Evolutionary conservation across 2,329 filamentous ascomycete species (phyloP).

Genomic region (Cercospora canescens): DNA sequence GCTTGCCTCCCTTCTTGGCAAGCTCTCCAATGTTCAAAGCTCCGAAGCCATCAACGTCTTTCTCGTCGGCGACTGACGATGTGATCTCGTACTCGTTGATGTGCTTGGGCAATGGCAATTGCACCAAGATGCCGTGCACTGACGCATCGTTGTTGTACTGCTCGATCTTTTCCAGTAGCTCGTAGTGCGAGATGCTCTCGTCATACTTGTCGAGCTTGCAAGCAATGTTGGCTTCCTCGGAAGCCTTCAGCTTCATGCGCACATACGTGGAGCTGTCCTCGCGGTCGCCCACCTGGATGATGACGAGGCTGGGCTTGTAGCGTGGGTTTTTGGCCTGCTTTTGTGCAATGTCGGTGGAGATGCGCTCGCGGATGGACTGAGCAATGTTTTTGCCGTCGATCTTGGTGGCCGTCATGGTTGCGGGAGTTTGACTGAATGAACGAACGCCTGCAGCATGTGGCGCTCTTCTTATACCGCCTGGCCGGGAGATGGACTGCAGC

Average conservation of each 20-base stretch:
- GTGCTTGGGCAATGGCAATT: conserved; percentile 84
- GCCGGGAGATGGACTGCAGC: neutral
- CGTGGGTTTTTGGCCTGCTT: conserved; percentile 81
- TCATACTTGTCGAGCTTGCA: conserved; percentile 85
- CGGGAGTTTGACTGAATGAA: conserved; percentile 53
- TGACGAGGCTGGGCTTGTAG: conserved; percentile 87
- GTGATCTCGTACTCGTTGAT: conserved; percentile 90
- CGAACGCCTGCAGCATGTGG: conserved; percentile 18
- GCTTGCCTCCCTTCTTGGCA: conserved; percentile 88
- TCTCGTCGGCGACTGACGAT: conserved; percentile 85
- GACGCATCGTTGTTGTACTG: conserved; percentile 81
- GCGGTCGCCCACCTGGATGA: conserved; percentile 93
- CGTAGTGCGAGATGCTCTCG: conserved; percentile 76
- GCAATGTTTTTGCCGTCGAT: conserved; percentile 97
- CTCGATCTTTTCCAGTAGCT: conserved; percentile 80
- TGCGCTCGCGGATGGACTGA: conserved; percentile 80
- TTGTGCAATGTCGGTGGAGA: conserved; percentile 77
- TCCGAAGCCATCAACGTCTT: conserved; percentile 98
- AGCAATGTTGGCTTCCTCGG: conserved; percentile 87
- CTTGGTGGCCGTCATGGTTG: conserved; percentile 80
- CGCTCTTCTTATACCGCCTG: neutral
- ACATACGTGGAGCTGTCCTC: conserved; percentile 94
- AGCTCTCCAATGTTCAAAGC: conserved; percentile 93
- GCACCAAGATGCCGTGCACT: conserved; percentile 91
- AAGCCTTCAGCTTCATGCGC: conserved; percentile 99